Evolutionary conservation across 228 moss, liverwort and hornwort genomes (phyloP), one percentile per base, ranked within the genome.

Genomic region (Sphagnum fallax): DNA sequence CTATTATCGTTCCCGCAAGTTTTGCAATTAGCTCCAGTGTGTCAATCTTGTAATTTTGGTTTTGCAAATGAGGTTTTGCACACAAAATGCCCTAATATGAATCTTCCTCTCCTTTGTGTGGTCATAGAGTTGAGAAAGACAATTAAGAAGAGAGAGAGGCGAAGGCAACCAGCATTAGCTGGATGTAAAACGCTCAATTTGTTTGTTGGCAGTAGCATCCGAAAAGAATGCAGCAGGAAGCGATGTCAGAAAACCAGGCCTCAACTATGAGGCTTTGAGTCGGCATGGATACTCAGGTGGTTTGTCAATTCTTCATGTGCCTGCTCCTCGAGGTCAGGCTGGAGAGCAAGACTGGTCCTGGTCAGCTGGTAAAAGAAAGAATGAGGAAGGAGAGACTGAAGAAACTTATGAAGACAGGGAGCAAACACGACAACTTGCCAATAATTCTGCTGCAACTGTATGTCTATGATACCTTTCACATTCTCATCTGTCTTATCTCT

Each of bases 241-340:
- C n/a, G 75, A 57, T 48, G 64, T 8, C 52, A 88, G 67, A 52
- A 74, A 81, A 66, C 12, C 64, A 10, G 78, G 66, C 66, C 69
- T 92, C 71, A 88, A 91, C 72, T 96, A 83, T 66, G 91, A 92
- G 70, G 84, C 86, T 5, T 73, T 96, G 65, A 91, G 84, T 67
- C 85, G 89, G 64, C 91, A 92, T 71, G 95, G 95, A 48, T 96
- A 96, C 78, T 71, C 88, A 6, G 91, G 95, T 10, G 87, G 95
- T 66, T 80, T 85, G 16, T 92, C 92, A 61, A 84, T 96, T 49
- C 84, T 96, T 76, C 76, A 96, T 65, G 88, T 96, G 59, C 95
- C 95, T 52, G 85, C 88, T 10, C 92, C 92, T 5, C 79, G 73
- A 59, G 73, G 84, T 63, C 87, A 82, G 47, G 70, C 47, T 14